Percentiles rank a stretch among this genome's conserved stretches.
Conservation (phyloP, 208 protist genomes). For the Leishmania major region DNA sequence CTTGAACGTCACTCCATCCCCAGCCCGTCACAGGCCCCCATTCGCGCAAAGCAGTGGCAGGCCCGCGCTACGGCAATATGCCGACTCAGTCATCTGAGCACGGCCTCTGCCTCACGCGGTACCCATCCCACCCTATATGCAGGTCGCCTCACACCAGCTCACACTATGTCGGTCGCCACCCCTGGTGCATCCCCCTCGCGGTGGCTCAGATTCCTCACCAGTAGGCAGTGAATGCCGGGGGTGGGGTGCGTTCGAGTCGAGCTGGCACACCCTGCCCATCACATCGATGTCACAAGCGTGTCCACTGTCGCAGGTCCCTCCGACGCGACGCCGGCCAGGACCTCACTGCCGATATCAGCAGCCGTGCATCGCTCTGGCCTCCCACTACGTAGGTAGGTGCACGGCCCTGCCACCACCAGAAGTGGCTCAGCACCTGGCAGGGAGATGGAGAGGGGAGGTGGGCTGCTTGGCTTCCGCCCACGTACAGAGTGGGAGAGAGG, state of each 20-base stretch:
- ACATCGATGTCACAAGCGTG: neutral
- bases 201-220: neutral
- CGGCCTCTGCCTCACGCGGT: neutral
- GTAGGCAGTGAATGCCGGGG: too few species aligned
- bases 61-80: neutral
- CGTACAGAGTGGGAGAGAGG: neutral
- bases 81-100: neutral
- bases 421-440: neutral
- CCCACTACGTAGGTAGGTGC: neutral
- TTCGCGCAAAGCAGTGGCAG: neutral
- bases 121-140: neutral
- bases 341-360: neutral
- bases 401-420: neutral
- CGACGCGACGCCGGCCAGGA: neutral
- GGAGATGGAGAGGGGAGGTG: too few species aligned
- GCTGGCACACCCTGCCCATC: neutral
- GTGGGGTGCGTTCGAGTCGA: neutral
- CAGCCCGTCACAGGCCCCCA: neutral
- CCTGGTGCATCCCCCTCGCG: too few species aligned
- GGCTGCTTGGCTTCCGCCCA: neutral
- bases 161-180: too few species aligned
- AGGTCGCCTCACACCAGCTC: neutral
- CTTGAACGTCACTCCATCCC: neutral
- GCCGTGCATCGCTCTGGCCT: neutral
- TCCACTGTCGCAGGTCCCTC: neutral